A percentile compares a stretch with the other conserved stretches of the same genome.
phyloP scores from a whole-genome alignment of 2,329 filamentous ascomycete species.

The Berkeleyomyces rouxiae region DNA sequence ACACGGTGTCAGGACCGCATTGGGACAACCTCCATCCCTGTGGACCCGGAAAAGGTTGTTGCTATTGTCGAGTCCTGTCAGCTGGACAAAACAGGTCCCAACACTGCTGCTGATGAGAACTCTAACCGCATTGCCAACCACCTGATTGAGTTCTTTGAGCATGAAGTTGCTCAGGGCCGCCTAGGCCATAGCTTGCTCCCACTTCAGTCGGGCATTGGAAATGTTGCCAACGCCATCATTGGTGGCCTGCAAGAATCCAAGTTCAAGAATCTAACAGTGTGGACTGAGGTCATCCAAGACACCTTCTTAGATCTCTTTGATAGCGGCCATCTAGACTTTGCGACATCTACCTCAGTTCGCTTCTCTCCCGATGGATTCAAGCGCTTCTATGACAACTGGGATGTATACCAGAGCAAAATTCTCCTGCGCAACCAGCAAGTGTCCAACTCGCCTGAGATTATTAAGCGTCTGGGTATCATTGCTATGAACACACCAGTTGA shows the following conservation, averaged over 20 bases:
- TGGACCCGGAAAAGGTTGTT: constrained; percentile 72
- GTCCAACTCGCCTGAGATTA: constrained; percentile 81
- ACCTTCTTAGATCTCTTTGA: constrained; percentile 89
- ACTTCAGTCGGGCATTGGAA: constrained; percentile 77
- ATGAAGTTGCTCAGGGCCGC: constrained; percentile 64
- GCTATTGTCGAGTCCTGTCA: constrained; percentile 76
- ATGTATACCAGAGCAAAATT: constrained; percentile 62
- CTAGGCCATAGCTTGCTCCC: constrained; percentile 63
- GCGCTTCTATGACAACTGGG: constrained; percentile 78
- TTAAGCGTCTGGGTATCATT: constrained; percentile 70
- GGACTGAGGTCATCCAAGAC: constrained; percentile 87
- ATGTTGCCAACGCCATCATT: constrained; percentile 84
- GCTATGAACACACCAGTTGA: constrained; percentile 93
- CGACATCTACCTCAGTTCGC: constrained; percentile 75
- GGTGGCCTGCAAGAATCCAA: constrained; percentile 66
- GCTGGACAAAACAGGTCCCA: constrained; percentile 57
- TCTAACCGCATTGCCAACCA: constrained; percentile 60
- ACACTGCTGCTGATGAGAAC: constrained; percentile 56
- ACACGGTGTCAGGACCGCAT: constrained; percentile 77
- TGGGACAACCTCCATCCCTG: constrained; percentile 63
- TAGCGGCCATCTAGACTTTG: constrained; percentile 72
- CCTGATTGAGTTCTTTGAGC: constrained; percentile 68
- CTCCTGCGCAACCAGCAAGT: constrained; percentile 78
- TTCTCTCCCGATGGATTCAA: constrained; percentile 85
- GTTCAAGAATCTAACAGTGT: constrained; percentile 77